phyloP scores from a whole-genome alignment of 345 rosid genomes.

The Gossypium stocksii region DNA sequence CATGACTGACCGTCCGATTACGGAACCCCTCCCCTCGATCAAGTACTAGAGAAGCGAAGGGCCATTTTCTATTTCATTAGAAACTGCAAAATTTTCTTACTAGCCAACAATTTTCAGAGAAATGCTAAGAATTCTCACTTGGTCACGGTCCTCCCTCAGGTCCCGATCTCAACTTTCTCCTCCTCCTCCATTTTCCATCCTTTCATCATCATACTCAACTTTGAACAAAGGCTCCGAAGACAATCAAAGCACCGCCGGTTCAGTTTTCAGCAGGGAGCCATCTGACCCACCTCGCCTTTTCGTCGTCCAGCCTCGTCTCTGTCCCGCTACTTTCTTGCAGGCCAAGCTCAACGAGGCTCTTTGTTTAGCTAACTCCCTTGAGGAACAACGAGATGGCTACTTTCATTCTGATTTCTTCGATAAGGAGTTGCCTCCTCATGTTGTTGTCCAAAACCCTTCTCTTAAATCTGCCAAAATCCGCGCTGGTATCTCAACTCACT shows the following conservation, averaged over 20 bases:
- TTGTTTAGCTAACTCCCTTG: constrained; percentile 84
- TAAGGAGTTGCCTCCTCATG: constrained; percentile 69
- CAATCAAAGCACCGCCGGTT: constrained; percentile 21
- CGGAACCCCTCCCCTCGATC: neutral
- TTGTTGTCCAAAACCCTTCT: constrained; percentile 79
- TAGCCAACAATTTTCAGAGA: neutral
- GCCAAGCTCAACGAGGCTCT: constrained; percentile 89
- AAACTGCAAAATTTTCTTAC: neutral
- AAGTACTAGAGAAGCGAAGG: neutral
- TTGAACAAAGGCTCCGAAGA: constrained; percentile 18
- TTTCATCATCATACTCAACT: constrained; percentile 28
- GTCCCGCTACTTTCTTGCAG: constrained; percentile 56
- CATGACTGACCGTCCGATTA: neutral
- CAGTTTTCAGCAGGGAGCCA: constrained; percentile 58
- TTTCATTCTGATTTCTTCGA: constrained; percentile 63
- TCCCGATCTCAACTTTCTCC: constrained; percentile 11
- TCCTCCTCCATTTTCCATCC: constrained; percentile 16
- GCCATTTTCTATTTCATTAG: neutral
- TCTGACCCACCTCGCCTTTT: constrained; percentile 65
- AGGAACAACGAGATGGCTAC: constrained; percentile 86
- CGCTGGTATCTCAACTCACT: constrained; percentile 41
- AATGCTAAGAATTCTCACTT: constrained; percentile 38
- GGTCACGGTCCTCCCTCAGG: constrained; percentile 27
- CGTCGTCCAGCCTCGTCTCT: constrained; percentile 86
- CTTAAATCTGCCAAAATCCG: constrained; percentile 56